Evolutionary conservation across 2,329 filamentous ascomycete species (phyloP).

Genomic region (Eutypella sp.): DNA sequence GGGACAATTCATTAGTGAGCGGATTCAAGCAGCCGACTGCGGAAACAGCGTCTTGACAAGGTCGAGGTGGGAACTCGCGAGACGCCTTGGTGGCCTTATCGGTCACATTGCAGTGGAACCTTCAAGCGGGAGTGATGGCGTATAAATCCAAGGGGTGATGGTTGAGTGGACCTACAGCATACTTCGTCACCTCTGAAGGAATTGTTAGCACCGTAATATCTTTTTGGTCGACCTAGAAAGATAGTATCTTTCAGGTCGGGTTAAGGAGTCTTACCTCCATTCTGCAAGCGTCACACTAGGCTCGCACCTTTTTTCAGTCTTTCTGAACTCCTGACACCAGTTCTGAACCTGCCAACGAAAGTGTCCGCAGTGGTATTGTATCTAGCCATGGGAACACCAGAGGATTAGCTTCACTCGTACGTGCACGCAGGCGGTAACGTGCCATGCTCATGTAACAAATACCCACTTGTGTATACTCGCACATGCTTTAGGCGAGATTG

Average conservation of each 20-base stretch:
- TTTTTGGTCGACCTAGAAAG: not conserved
- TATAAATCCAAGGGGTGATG: not conserved
- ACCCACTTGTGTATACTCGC: slow-evolving; percentile 1
- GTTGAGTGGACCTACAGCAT: slow-evolving; percentile 2
- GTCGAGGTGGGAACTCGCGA: no score
- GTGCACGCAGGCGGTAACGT: no score
- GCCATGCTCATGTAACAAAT: not conserved
- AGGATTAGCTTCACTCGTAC: not conserved
- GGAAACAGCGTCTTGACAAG: not conserved
- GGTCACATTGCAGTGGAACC: not conserved
- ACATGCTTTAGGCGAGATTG: not conserved
- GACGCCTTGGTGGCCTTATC: not conserved
- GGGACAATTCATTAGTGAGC: not conserved
- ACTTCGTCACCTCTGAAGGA: slow-evolving; percentile 4
- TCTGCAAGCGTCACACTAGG: slow-evolving; percentile 3
- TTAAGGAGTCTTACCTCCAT: slow-evolving; percentile 5
- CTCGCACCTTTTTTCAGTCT: slow-evolving; percentile 4
- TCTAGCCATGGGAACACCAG: not conserved
- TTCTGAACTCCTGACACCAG: slow-evolving; percentile 3
- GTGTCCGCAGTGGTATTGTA: slow-evolving; percentile 4
- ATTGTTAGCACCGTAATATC: not conserved
- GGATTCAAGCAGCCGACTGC: not conserved
- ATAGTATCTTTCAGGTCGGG: not conserved
- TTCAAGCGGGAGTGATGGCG: not conserved
- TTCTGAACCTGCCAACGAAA: slow-evolving; percentile 3